Percentiles rank a stretch among this genome's conserved stretches.
phyloP scores from a whole-genome alignment of 305 asterid genomes.

The Fraxinus angustifolia region DNA sequence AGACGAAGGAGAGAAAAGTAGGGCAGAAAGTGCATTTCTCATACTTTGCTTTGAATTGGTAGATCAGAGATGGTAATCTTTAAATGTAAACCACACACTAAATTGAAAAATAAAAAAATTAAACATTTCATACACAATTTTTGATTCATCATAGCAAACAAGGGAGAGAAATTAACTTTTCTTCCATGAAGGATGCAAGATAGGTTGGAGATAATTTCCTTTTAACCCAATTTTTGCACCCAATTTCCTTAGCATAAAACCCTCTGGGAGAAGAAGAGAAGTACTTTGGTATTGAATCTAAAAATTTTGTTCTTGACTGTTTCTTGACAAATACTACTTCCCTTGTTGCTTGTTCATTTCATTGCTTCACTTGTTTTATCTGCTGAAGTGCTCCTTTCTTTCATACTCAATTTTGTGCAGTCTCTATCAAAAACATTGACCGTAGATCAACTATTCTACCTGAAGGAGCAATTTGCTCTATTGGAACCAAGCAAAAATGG shows the following conservation, averaged over 20 bases:
- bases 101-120: background rate
- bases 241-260: background rate
- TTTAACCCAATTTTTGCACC: background rate
- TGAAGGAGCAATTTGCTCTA: slow-evolving; percentile 46
- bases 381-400: background rate
- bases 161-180: background rate
- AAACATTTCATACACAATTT: background rate
- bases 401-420: slow-evolving; percentile 23
- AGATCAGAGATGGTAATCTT: background rate
- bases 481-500: slow-evolving; percentile 48
- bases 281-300: background rate
- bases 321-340: background rate
- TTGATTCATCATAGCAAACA: background rate
- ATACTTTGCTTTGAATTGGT: background rate
- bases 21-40: background rate
- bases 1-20: background rate
- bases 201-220: background rate
- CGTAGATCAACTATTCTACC: slow-evolving; percentile 41
- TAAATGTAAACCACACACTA: background rate
- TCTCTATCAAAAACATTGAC: slow-evolving; percentile 52
- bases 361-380: background rate
- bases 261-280: background rate
- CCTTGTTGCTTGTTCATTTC: background rate
- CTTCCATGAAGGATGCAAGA: background rate
- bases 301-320: background rate